Evolutionary conservation across 2,329 filamentous ascomycete species (phyloP), one percentile per base, ranked within the genome.

Genomic region (Diplocarpon mali): DNA sequence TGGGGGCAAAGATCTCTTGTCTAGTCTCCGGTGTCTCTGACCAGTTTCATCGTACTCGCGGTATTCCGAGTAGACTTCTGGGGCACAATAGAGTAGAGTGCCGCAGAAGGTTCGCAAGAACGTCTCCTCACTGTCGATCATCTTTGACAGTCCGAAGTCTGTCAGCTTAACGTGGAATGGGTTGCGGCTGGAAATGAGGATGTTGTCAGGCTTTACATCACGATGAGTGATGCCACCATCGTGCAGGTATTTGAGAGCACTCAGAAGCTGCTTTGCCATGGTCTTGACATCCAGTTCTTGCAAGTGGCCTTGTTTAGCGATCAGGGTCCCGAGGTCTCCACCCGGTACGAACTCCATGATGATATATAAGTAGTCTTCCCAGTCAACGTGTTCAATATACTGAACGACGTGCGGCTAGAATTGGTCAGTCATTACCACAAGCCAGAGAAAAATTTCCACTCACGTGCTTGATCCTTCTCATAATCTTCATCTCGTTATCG

Each of bases 121-220:
- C 0, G 90, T 95, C 57, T 94, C 83, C 50, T 88, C 80, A 53
- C 86, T 86, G 50, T 88, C 83, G 37, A 95, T 81, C 63, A 93
- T 89, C 62, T 98, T 98, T 2, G 92, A 96, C 4, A 98, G 68
- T 2, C 92, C 92, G 67, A 98, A 98, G 61, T 98, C 92, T 0
- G 92, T 95, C 12, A 98, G 70, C 64, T 98, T 96, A 56, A 96
- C 83, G 12, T 76, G 71, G 39, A 95, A 76, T 0, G 89, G 88
- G 5, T 81, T 69, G 9, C 77, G 62, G 1, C 78, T 81, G 10
- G 80, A 72, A 53, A 96, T 85, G 34, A 98, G 71, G 49, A 98
- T 95, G 59, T 98, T 98, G 69, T 98, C 92, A 0, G 92, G 92
- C 62, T 98, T 98, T 60, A 98, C 88, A 63, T 98, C 92, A n/a